Evolutionary conservation across 495 filamentous ascomycete species (phyloP), one percentile per base, ranked within the genome.

Genomic region (Pyronema domesticum): DNA sequence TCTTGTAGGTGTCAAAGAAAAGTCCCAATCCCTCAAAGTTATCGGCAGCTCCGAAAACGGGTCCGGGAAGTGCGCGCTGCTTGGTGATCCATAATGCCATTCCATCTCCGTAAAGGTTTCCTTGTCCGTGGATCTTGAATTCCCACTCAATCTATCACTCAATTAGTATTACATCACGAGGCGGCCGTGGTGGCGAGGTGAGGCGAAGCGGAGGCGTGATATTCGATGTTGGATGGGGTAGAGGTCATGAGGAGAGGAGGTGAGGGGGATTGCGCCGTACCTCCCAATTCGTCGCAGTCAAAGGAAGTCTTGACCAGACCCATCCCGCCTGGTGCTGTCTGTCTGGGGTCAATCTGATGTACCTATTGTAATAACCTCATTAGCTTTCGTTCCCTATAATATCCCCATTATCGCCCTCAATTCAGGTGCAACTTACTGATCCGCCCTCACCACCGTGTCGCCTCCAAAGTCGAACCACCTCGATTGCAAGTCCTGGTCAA

Each of bases 1-100:
- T 99, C 80, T 99, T 99, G 74, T 99, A 99, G 46, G 93, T 99
- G 67, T 99, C 93, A 71, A 99, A 80, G 75, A 99, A 95, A 65
- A 99, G 76, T 40, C 91, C 93, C 11, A 99, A 76, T 10, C 93
- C 93, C 63, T 96, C 91, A 60, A 96, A 99, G 46, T 77, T 77
- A 69, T 99, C 93, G 13, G 74, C 75, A 36, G 75, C 79, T 13
- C 93, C 93, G 65, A 99, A 99, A 17, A 99, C 93, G 13, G 81
- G 78, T 18, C 93, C 93, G 35, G 70, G 68, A 51, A 77, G 75
- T 17, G 80, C 89, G 55, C 93, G 83, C 68, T 95, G 80, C 68
- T 94, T 94, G 57, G 89, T 96, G 66, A 99, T 74, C 93, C 93
- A 99, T 73, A 99, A 83, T 55, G 93, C 93, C 70, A 99, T 89